phyloP scores from a whole-genome alignment of 2,329 filamentous ascomycete species.

The Plenodomus lindquistii region DNA sequence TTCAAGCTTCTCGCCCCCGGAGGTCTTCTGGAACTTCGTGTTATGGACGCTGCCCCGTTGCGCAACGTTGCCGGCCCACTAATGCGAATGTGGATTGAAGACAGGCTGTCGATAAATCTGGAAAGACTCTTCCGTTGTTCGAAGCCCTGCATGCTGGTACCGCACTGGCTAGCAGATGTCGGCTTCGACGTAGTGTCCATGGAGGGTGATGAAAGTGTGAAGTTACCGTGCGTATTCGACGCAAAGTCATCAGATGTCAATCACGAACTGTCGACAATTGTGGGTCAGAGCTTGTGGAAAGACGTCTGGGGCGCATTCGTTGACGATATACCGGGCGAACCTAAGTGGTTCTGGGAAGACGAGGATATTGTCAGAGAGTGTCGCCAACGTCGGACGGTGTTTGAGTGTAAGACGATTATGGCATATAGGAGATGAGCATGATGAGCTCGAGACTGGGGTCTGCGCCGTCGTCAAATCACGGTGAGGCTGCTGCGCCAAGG shows the following conservation, averaged over 20 bases:
- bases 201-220: constrained; percentile 26
- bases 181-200: constrained; percentile 47
- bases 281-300: constrained; percentile 44
- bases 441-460: not conserved
- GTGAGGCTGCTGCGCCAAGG: not conserved
- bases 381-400: constrained; percentile 37
- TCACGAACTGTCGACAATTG: constrained; percentile 37
- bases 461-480: not conserved
- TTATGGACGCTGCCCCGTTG: constrained; percentile 66
- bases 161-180: constrained; percentile 62
- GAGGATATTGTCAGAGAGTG: constrained; percentile 44
- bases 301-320: constrained; percentile 45
- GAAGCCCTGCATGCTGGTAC: constrained; percentile 62
- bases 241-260: constrained; percentile 22
- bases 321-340: constrained; percentile 31
- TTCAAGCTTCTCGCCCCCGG: constrained; percentile 59
- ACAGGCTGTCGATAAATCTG: constrained; percentile 63
- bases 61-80: constrained; percentile 60
- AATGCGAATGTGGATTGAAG: constrained; percentile 65
- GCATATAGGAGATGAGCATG: constrained; percentile 34
- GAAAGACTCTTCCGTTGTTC: constrained; percentile 63
- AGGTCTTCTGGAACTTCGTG: constrained; percentile 61
- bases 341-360: constrained; percentile 47
- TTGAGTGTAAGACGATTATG: constrained; percentile 44
- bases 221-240: constrained; percentile 38